phyloP scores from a whole-genome alignment of 2,329 filamentous ascomycete genomes.

The Botrytis fabae region DNA sequence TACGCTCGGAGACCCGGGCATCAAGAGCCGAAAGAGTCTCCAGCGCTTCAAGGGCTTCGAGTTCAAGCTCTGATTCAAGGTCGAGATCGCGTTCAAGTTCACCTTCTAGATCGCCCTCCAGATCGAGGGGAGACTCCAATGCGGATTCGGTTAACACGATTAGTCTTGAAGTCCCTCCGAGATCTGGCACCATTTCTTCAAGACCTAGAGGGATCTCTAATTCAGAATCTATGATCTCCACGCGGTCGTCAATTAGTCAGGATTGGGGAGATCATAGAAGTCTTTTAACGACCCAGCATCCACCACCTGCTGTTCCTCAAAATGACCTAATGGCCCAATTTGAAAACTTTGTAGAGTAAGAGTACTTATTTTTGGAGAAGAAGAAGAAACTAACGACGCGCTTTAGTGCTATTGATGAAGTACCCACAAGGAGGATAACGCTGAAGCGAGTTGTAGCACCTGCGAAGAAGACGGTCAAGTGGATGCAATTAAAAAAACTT shows the following conservation, averaged over 20 bases:
- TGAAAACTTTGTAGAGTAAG: slow-evolving; percentile 21
- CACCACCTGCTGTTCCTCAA: background rate
- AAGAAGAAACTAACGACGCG: background rate
- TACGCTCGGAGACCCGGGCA: background rate
- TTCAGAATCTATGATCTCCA: slow-evolving; percentile 7
- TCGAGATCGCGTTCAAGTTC: background rate
- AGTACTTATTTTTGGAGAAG: background rate
- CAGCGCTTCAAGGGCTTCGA: background rate
- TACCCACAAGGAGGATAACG: slow-evolving; percentile 8
- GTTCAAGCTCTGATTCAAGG: background rate
- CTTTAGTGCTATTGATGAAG: slow-evolving; percentile 13
- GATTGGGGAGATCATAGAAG: slow-evolving; percentile 14
- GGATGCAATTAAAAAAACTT: background rate
- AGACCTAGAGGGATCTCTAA: slow-evolving; percentile 15
- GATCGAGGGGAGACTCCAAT: slow-evolving; percentile 10
- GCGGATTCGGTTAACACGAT: background rate
- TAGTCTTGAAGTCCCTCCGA: background rate
- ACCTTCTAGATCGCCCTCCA: background rate
- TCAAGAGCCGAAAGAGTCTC: background rate
- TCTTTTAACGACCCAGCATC: background rate
- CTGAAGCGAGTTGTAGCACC: background rate
- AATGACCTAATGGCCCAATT: slow-evolving; percentile 18
- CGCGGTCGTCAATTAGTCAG: background rate
- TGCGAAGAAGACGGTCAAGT: background rate
- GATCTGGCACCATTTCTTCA: background rate